phyloP scores from a whole-genome alignment of 2,329 filamentous ascomycete species.

The Niveomyces coronatus region DNA sequence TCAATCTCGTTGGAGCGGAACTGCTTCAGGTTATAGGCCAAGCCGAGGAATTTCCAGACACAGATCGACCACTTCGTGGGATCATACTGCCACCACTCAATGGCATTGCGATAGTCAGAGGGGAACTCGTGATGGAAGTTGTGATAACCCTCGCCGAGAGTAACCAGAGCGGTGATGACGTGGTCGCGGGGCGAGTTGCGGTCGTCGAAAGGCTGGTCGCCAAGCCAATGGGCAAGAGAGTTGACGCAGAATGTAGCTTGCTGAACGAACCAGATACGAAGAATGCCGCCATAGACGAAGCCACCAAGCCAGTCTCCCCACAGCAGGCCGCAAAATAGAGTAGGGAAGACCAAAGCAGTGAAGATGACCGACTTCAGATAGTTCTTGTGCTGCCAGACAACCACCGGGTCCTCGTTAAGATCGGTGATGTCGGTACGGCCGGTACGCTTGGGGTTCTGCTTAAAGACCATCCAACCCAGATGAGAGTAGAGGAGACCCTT shows the following conservation, averaged over 20 bases:
- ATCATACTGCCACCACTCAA: constrained; percentile 85
- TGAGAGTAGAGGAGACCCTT: constrained; percentile 73
- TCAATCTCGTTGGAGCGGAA: constrained; percentile 90
- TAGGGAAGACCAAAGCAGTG: constrained; percentile 71
- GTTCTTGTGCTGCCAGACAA: constrained; percentile 80
- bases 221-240: constrained; percentile 82
- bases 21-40: constrained; percentile 80
- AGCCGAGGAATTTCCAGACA: constrained; percentile 71
- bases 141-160: constrained; percentile 83
- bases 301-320: constrained; percentile 78
- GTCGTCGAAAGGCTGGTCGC: constrained; percentile 87
- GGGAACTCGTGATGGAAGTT: constrained; percentile 96
- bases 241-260: constrained; percentile 92
- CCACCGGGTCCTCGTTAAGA: constrained; percentile 74
- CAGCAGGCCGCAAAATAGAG: constrained; percentile 61
- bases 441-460: constrained; percentile 84
- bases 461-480: constrained; percentile 87
- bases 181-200: constrained; percentile 85
- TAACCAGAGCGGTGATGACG: constrained; percentile 74
- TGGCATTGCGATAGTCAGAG: constrained; percentile 85
- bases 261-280: constrained; percentile 82
- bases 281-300: constrained; percentile 75
- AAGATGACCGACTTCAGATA: constrained; percentile 70
- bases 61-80: constrained; percentile 87
- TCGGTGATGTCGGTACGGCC: constrained; percentile 84